Base-by-base conservation (phyloP, 116 monocot species). In the Iris pallida region DNA sequence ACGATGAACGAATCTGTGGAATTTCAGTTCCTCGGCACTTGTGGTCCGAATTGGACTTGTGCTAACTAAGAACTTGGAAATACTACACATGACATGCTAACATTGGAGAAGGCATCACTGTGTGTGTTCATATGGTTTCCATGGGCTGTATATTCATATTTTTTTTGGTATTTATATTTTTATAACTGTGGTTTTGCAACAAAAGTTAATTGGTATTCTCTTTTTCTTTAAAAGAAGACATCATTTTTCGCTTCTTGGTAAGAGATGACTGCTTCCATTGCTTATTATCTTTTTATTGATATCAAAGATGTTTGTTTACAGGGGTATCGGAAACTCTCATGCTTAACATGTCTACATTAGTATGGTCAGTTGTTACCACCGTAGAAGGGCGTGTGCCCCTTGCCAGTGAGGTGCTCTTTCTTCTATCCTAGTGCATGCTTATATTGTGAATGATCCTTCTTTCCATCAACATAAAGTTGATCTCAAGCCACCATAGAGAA, bases 261-360 rank as follows among this genome's bases (percentile, higher is more conserved):
- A 51, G 20, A 41, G 40, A 59, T 12, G 8, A 30, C 40, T 30
- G 20, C 0, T 30, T 30, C 1, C 9, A 30, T 19, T 2, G 10
- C 57, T 51, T 51, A 13, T 61, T 7, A 45, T 45, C 16, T 45
- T 14, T 44, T 8, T 41, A 8, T 45, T 44, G 15, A 16, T 61
- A 6, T 44, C 2, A 6, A 15, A 9, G 13, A 51, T 51, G 49
- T 44, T 61, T 70, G 9, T 53, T 71, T 86, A 56, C 88, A 99
- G 99, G 99, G 51, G 88, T 83, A 18, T 93, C 91, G 42, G 91
- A 93, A 70, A 99, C 99, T 68, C 82, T 93, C 77, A 91, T 93
- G 57, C 94, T 99, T 55, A 93, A 99, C 69, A 93, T 99, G 94
- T 86, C 94, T 53, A 88, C 94, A 40, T 75, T 93, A 63, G 82